Conservation (phyloP, 2,329 filamentous ascomycete genomes). For the Aspergillus oerlinghausenensis region DNA sequence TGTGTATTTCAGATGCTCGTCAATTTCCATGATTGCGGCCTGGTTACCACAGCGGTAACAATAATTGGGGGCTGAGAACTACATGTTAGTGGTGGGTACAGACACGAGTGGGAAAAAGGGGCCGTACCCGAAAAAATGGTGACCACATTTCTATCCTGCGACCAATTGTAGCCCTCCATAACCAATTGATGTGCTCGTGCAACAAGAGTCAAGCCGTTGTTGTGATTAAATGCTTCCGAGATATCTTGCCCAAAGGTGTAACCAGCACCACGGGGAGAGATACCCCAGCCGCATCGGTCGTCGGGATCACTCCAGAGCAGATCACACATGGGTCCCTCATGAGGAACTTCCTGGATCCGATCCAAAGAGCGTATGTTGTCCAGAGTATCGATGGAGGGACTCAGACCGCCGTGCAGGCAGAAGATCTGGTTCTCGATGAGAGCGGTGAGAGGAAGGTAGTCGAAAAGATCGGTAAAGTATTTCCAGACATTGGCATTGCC, state of each 20-base stretch:
- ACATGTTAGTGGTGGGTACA: slow-evolving; percentile 17
- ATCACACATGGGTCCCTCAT: slow-evolving; percentile 98
- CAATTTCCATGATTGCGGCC: slow-evolving; percentile 99
- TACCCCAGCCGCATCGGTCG: slow-evolving; percentile 93
- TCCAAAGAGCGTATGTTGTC: slow-evolving; percentile 95
- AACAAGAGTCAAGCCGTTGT: slow-evolving; percentile 94
- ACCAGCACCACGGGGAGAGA: slow-evolving; percentile 87
- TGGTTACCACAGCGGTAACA: slow-evolving; percentile 99
- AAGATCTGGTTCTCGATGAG: slow-evolving; percentile 99
- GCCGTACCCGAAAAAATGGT: slow-evolving; percentile 88
- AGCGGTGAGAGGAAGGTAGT: slow-evolving; percentile 94
- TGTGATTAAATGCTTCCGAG: slow-evolving; percentile 97
- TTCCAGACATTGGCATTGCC: slow-evolving; percentile 99
- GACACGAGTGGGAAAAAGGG: slow-evolving; percentile 22
- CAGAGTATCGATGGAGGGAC: slow-evolving; percentile 90
- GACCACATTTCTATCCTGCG: slow-evolving; percentile 94
- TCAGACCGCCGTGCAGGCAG: slow-evolving; percentile 94
- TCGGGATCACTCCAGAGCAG: slow-evolving; percentile 97
- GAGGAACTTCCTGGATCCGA: slow-evolving; percentile 95
- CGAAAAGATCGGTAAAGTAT: slow-evolving; percentile 97
- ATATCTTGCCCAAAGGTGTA: slow-evolving; percentile 98
- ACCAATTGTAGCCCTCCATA: slow-evolving; percentile 99
- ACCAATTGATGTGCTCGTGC: slow-evolving; percentile 96
- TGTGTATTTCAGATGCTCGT: slow-evolving; percentile 98
- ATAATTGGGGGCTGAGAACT: slow-evolving; percentile 69